Evolutionary conservation across 306 rosid species (phyloP).

Genomic region (Prunus davidiana): DNA sequence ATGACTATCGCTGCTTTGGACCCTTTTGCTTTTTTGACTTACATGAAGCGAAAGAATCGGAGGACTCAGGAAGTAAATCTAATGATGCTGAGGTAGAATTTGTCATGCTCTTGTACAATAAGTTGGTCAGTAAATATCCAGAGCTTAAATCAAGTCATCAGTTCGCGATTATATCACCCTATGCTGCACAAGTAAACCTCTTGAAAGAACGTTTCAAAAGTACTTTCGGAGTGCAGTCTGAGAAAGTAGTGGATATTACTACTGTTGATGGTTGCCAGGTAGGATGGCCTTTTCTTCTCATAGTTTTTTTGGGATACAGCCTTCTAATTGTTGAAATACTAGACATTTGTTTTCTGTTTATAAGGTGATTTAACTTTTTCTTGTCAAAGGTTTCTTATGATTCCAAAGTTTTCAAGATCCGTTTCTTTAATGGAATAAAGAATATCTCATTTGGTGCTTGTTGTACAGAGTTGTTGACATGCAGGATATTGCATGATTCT

Average conservation of each 20-base stretch:
- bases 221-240: slow-evolving; percentile 68
- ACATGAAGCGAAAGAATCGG: slow-evolving; percentile 70
- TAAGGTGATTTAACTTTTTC: background rate
- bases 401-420: background rate
- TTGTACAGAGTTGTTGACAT: background rate
- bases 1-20: slow-evolving; percentile 72
- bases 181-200: slow-evolving; percentile 79
- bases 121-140: slow-evolving; percentile 64
- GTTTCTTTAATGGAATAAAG: background rate
- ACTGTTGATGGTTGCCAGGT: slow-evolving; percentile 99
- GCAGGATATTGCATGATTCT: background rate
- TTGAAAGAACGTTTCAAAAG: slow-evolving; percentile 68
- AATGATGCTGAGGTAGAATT: slow-evolving; percentile 82
- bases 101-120: slow-evolving; percentile 70
- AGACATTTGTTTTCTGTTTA: background rate
- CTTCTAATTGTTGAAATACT: background rate
- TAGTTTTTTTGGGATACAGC: background rate
- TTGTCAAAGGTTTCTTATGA: background rate
- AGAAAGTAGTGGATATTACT: slow-evolving; percentile 74
- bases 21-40: slow-evolving; percentile 86
- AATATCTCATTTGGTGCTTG: background rate
- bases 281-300: slow-evolving; percentile 22
- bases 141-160: slow-evolving; percentile 68
- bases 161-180: slow-evolving; percentile 84
- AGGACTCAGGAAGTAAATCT: slow-evolving; percentile 70